Evolutionary conservation across 768 basidiomycete species (phyloP), one percentile per base, ranked within the genome.

Genomic region (Candolleomyces aberdarensis): DNA sequence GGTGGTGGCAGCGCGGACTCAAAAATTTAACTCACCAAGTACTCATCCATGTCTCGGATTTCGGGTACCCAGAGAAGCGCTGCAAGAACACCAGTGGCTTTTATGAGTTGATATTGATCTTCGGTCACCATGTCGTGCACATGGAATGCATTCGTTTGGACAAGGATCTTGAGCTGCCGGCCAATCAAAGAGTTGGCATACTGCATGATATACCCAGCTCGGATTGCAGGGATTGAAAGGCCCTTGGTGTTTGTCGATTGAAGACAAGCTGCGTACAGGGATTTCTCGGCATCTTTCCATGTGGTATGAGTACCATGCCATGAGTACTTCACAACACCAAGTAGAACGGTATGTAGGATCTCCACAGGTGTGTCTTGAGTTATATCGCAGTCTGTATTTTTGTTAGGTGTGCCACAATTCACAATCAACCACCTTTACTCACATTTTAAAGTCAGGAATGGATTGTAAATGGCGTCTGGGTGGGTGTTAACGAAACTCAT

Each of bases 271-370:
- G 70, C 56, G 53, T 74, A 79, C 0, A 66, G 53, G 7, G 63
- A 60, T 49, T 75, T 65, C 26, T 74, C 62, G 4, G 55, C 59
- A 2, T 63, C 56, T 7, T 64, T 72, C 75, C 74, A 77, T 3
- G 59, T n/a, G 5, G 69, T 72, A 54, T 75, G 70, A 0, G 71
- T 67, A 7, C 60, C 59, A 62, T 76, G 72, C 80, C 79, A 83
- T 0, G 71, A 36, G 65, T 81, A 81, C 61, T 81, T 81, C 31
- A 74, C 69, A 32, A 76, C 58, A 0, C 80, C 80, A 15, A 81
- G 72, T 1, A 81, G 68, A 32, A 77, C 69, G 1, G 78, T 79
- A 59, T 83, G 80, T 0, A 83, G 72, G 7, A 81, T 67, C 67
- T 82, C 79, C 8, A 78, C 68, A 1, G 78, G 75, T 1, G 75